Conservation (phyloP, 768 basidiomycete species). For the Lenzites betulinus region DNA sequence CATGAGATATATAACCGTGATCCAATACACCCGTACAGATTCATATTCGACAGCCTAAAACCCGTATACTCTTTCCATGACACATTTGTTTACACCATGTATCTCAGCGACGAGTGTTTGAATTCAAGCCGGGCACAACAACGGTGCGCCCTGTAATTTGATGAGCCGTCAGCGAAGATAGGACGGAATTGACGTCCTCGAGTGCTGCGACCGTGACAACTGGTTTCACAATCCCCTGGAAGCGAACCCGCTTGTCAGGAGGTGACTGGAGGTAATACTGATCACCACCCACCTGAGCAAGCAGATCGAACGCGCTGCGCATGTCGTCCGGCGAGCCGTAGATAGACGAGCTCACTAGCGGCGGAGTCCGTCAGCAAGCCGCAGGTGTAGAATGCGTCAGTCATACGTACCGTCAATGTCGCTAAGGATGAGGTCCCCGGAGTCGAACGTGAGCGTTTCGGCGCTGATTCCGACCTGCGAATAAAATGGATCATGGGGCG, state of each 20-base stretch:
- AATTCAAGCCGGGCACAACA: neutral
- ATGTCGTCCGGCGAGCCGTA: conserved; percentile 9
- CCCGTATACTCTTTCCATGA: no score
- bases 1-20: no score
- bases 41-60: no score
- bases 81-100: no score
- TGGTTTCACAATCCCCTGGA: conserved; percentile 5
- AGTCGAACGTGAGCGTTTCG: neutral
- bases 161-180: neutral
- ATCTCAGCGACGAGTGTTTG: neutral
- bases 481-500: neutral
- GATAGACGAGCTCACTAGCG: neutral
- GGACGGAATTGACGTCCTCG: neutral
- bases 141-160: neutral
- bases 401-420: neutral
- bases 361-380: neutral
- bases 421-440: neutral
- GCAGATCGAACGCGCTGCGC: neutral
- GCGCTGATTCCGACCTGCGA: neutral
- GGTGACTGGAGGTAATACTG: no score
- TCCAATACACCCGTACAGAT: no score
- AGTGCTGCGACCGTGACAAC: neutral
- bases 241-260: neutral
- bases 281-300: neutral
- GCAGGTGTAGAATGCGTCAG: neutral